phyloP scores from a whole-genome alignment of 2,329 filamentous ascomycete genomes.

The Helotiales sp. region DNA sequence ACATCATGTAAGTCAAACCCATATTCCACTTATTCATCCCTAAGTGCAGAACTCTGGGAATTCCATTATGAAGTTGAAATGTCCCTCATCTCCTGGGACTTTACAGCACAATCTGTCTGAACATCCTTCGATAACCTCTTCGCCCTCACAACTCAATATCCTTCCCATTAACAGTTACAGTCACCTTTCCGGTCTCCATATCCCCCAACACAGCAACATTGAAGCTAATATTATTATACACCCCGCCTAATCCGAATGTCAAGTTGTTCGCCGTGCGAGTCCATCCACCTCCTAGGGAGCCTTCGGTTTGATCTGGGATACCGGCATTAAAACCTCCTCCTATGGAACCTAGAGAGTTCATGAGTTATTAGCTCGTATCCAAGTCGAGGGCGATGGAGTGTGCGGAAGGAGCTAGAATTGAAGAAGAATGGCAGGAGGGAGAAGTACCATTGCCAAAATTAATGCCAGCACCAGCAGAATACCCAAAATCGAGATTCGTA shows the following conservation, averaged over 20 bases:
- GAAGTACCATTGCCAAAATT: constrained; percentile 4
- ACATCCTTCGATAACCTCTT: too few relatives aligned
- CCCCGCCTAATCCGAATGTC: neutral
- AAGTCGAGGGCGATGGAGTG: neutral
- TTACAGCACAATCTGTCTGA: too few relatives aligned
- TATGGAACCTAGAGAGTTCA: neutral
- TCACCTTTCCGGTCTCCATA: neutral
- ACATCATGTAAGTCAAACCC: too few relatives aligned
- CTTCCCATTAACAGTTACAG: neutral
- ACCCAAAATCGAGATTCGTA: neutral
- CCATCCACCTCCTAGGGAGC: constrained; percentile 2
- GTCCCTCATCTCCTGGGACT: too few relatives aligned
- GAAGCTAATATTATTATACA: neutral
- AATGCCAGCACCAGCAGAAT: constrained; percentile 3
- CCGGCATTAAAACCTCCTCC: constrained; percentile 2
- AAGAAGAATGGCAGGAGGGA: neutral
- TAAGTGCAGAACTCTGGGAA: too few relatives aligned
- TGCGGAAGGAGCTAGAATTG: neutral
- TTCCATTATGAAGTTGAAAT: too few relatives aligned
- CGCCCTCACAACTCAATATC: neutral
- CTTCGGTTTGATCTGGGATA: neutral
- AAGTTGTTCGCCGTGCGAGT: neutral
- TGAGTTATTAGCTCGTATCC: neutral
- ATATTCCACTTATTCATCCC: too few relatives aligned
- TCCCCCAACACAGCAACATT: neutral